Conservation (phyloP, 2,329 filamentous ascomycete genomes). For the Amauroascus niger region DNA sequence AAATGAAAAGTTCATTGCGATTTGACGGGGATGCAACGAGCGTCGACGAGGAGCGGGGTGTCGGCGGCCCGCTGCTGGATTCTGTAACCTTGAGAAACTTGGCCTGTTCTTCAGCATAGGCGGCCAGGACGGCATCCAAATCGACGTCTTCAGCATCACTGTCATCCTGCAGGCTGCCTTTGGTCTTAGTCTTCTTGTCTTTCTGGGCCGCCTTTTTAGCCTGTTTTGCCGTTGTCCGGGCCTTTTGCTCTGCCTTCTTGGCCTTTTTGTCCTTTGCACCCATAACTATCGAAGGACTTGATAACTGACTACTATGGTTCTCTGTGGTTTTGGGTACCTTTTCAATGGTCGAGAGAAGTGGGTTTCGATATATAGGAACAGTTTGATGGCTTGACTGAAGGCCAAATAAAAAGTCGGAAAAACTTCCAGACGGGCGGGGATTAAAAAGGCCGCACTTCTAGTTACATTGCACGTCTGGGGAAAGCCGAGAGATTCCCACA, state of each 20-base stretch:
- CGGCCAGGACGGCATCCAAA: constrained; percentile 82
- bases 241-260: constrained; percentile 48
- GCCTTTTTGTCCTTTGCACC: constrained; percentile 48
- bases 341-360: neutral
- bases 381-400: too few relatives aligned
- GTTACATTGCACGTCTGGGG: too few relatives aligned
- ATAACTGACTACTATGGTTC: neutral
- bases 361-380: too few relatives aligned
- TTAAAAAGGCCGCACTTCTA: too few relatives aligned
- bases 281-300: constrained; percentile 32
- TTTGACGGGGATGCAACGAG: constrained; percentile 78
- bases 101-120: constrained; percentile 87
- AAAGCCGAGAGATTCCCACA: too few relatives aligned
- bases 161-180: constrained; percentile 55
- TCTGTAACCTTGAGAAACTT: constrained; percentile 92
- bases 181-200: constrained; percentile 70
- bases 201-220: constrained; percentile 66
- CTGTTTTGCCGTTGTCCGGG: constrained; percentile 59
- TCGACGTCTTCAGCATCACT: constrained; percentile 89
- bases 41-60: constrained; percentile 67
- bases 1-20: constrained; percentile 78
- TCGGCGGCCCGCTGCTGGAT: constrained; percentile 60
- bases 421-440: too few relatives aligned
- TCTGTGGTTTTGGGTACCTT: neutral
- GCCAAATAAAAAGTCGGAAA: too few relatives aligned